Evolutionary conservation across 305 asterid genomes (phyloP).

Genomic region (Fraxinus xanthoxyloides): DNA sequence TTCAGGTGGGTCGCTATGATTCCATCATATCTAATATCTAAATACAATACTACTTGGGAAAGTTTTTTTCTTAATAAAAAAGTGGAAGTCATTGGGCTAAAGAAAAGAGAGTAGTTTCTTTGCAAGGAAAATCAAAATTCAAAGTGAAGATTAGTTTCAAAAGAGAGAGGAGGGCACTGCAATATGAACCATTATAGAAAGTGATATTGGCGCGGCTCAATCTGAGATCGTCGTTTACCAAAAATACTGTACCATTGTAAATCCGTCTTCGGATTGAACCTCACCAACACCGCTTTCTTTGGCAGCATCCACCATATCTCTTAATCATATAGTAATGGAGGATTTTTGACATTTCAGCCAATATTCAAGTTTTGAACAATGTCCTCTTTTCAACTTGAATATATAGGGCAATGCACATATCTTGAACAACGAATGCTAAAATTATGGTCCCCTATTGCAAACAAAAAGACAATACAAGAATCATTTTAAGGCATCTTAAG

Average conservation of each 20-base stretch:
- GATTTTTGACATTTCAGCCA: background rate
- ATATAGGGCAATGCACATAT: background rate
- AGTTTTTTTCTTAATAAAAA: background rate
- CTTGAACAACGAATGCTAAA: background rate
- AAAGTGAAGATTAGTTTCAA: background rate
- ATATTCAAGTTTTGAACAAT: background rate
- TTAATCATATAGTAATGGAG: background rate
- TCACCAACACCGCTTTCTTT: constrained; percentile 78
- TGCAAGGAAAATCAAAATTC: background rate
- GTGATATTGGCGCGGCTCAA: constrained; percentile 72
- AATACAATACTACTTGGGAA: background rate
- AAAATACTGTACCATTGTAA: constrained; percentile 19
- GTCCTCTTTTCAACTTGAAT: background rate
- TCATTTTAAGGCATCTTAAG: constrained; percentile 11
- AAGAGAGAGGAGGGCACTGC: background rate
- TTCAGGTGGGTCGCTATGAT: background rate
- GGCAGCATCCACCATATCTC: background rate
- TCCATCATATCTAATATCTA: background rate
- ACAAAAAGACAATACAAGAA: constrained; percentile 29
- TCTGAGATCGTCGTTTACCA: constrained; percentile 51
- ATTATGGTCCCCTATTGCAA: constrained; percentile 21
- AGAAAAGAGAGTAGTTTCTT: background rate
- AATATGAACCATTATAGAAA: constrained; percentile 8
- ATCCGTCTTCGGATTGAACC: constrained; percentile 91
- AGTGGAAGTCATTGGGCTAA: background rate